Percentiles rank a stretch among this genome's conserved stretches.
Conservation (phyloP, 148 eudicot genomes). For the Chenopodium berlandieri region DNA sequence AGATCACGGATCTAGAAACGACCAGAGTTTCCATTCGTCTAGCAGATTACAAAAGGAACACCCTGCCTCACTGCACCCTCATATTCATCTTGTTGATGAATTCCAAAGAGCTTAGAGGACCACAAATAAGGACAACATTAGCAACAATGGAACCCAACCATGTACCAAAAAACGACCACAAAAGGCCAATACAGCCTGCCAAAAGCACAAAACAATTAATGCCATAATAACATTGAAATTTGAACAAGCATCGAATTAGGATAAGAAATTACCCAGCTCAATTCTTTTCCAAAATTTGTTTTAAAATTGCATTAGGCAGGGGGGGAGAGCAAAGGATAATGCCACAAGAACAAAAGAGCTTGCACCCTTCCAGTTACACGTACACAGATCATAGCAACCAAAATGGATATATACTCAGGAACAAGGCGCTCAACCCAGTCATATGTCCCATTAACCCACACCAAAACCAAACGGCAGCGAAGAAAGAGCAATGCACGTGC, state of each 20-base stretch:
- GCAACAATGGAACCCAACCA: conserved; percentile 37
- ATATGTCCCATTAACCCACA: conserved; percentile 22
- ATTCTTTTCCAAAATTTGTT: conserved; percentile 29
- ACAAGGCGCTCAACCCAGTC: conserved; percentile 16
- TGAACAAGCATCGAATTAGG: conserved; percentile 23
- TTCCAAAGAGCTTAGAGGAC: conserved; percentile 31
- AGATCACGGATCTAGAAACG: not conserved
- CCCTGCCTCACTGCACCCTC: conserved; percentile 27
- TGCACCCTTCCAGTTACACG: conserved; percentile 22
- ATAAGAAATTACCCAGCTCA: conserved; percentile 41
- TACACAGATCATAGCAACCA: conserved; percentile 21
- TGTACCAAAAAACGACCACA: conserved; percentile 36
- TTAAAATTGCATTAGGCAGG: conserved; percentile 27
- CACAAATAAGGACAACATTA: conserved; percentile 31
- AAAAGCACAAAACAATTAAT: conserved; percentile 45
- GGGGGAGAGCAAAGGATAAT: conserved; percentile 29
- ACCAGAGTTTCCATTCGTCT: conserved; percentile 25
- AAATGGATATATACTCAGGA: conserved; percentile 21
- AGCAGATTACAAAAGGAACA: conserved; percentile 27
- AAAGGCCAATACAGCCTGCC: conserved; percentile 53
- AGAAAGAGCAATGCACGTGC: conserved; percentile 35
- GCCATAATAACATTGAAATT: conserved; percentile 11
- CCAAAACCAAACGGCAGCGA: conserved; percentile 26
- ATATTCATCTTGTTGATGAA: conserved; percentile 16
- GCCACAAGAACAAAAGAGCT: conserved; percentile 23